These are phyloP conservation scores for Phytophthora parvispora DNA, from an alignment of 352 stramenopile species.

Conservation along the genomic window DNA sequence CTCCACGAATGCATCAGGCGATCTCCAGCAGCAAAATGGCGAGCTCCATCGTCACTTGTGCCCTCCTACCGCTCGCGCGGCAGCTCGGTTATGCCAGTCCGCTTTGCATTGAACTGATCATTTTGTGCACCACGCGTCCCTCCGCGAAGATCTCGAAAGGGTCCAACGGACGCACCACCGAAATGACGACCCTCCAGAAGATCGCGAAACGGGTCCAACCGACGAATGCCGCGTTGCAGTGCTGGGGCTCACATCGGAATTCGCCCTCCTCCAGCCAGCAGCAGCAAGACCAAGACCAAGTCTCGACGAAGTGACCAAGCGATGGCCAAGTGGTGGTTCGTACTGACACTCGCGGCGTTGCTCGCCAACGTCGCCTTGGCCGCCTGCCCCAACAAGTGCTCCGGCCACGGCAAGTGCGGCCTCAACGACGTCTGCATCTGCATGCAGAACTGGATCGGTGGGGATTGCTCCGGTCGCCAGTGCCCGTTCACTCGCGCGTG, in stretches of 20 bases:
- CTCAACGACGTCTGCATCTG: constrained; percentile 72
- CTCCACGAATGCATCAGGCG: too few species aligned
- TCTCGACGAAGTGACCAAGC: not conserved
- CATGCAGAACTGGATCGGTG: constrained; percentile 65
- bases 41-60: too few species aligned
- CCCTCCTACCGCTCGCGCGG: too few species aligned
- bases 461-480: constrained; percentile 65
- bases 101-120: too few species aligned
- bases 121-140: not conserved
- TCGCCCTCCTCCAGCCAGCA: not conserved
- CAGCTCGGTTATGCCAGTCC: too few species aligned
- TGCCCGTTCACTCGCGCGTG: constrained; percentile 70
- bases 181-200: not conserved
- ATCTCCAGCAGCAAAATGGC: too few species aligned
- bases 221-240: not conserved
- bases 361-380: constrained; percentile 29
- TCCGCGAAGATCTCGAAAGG: not conserved
- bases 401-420: constrained; percentile 65
- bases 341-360: constrained; percentile 51
- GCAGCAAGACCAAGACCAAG: not conserved
- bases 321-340: constrained; percentile 37
- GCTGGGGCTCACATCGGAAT: not conserved
- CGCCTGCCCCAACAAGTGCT: constrained; percentile 76
- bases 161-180: not conserved
- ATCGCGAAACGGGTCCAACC: not conserved